Evolutionary conservation across 2,329 filamentous ascomycete species (phyloP).

Genomic region (Parastagonospora avenae): DNA sequence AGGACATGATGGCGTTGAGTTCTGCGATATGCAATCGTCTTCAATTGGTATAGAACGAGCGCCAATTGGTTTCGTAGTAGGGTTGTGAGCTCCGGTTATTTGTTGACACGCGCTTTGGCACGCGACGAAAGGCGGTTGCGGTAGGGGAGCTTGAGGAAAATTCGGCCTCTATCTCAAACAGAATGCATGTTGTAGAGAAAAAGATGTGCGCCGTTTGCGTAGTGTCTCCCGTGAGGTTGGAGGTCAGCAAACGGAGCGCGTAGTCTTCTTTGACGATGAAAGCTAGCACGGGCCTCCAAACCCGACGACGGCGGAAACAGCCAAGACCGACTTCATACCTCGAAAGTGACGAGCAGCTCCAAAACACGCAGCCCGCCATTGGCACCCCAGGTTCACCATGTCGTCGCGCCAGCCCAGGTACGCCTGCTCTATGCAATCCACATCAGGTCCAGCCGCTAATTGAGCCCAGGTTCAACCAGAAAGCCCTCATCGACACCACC

Average conservation of each 20-base stretch:
- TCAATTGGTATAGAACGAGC: not conserved
- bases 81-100: conserved; percentile 10
- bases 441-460: conserved; percentile 23
- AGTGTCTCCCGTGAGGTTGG: not conserved
- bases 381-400: conserved; percentile 57
- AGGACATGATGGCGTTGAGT: conserved; percentile 29
- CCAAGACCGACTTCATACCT: conserved; percentile 27
- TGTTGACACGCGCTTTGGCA: conserved; percentile 23
- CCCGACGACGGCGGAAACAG: conserved; percentile 13
- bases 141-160: not conserved
- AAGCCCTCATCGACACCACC: conserved; percentile 92
- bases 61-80: conserved; percentile 1
- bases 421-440: conserved; percentile 19
- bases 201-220: conserved; percentile 5
- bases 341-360: conserved; percentile 21
- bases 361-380: conserved; percentile 44
- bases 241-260: not conserved
- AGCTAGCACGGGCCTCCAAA: not conserved
- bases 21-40: not conserved
- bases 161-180: conserved; percentile 10
- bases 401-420: conserved; percentile 66
- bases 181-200: conserved; percentile 10
- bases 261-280: conserved; percentile 1
- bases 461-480: conserved; percentile 81
- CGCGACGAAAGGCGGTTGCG: conserved; percentile 9